Conservation (phyloP, 371 early-diverging fungal species). For the Nematocida parisii region DNA sequence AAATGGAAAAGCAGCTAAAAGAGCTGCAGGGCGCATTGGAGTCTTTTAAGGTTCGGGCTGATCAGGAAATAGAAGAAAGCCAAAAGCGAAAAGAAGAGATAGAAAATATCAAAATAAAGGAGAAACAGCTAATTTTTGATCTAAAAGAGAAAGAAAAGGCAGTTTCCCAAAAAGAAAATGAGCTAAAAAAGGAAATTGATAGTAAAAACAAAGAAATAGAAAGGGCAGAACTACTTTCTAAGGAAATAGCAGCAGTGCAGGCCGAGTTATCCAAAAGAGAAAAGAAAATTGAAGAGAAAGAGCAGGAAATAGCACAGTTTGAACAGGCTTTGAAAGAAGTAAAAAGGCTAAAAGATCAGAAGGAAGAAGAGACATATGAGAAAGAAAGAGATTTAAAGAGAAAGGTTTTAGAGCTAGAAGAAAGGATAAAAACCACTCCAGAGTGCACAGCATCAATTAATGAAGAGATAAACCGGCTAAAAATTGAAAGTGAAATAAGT, state of each 20-base stretch:
- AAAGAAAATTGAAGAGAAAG: conserved; percentile 38
- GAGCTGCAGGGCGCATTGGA: background rate
- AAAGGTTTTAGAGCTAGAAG: conserved; percentile 26
- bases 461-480: conserved; percentile 26
- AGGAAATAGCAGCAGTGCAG: conserved; percentile 16
- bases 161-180: background rate
- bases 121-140: conserved; percentile 3
- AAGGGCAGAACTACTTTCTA: background rate
- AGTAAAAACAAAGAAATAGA: conserved; percentile 12
- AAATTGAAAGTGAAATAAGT: conserved; percentile 53
- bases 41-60: background rate
- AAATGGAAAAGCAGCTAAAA: conserved; percentile 19
- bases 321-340: conserved; percentile 13
- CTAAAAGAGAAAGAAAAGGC: conserved; percentile 12
- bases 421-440: background rate
- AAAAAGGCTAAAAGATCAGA: background rate
- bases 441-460: conserved; percentile 1
- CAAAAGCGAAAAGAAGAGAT: background rate
- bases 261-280: conserved; percentile 16
- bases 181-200: background rate
- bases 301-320: conserved; percentile 15
- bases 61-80: background rate
- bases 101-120: background rate
- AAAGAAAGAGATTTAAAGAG: conserved; percentile 45
- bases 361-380: conserved; percentile 38